Evolutionary conservation across 2,329 filamentous ascomycete species (phyloP), one percentile per base, ranked within the genome.

Genomic region (Fusarium citri): DNA sequence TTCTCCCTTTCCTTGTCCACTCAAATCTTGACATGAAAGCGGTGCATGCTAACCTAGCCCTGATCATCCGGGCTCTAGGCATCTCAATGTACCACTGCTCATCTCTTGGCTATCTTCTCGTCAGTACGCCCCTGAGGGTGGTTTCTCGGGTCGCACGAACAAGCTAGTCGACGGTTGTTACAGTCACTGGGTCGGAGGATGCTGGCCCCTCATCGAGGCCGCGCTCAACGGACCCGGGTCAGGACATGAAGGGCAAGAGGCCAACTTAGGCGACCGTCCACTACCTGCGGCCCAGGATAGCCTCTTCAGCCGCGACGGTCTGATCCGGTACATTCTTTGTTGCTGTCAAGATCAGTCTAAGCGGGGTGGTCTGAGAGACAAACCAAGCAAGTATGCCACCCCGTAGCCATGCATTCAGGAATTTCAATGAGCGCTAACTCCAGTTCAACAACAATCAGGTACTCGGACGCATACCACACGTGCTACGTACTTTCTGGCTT

Each of bases 91-190:
- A 57, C 87, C 90, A 66, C 84, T 89, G 54, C 86, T 99, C 56
- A 86, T 96, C 49, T 89, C 91, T 64, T 99, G 96, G 94, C 88
- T 99, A 41, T 95, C 94, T 10, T 90, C 93, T 46, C 91, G 94
- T 64, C 96, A 99, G 80, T 92, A 95, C 78, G 89, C 90, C 30
- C 96, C 95, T 6, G 96, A 98, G 79, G 94, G 94, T 69, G 96
- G 96, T 37, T 94, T 97, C 77, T 92, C 93, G 42, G 96, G 96
- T 66, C 91, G 96, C 73, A 97, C 95, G 28, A 98, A 98, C 85
- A 99, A 99, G 83, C 87, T 99, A 31, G 96, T 98, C 31, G 96
- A 99, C 80, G 96, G 95, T 47, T 99, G 96, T 82, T 99, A 99
- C 83, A 97, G 93, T 78, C 95, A 98, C 81, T 99, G 96, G 96